These are phyloP conservation scores for Pythium diclinum DNA, from an alignment of 352 stramenopile species.

Conservation along the genomic window DNA sequence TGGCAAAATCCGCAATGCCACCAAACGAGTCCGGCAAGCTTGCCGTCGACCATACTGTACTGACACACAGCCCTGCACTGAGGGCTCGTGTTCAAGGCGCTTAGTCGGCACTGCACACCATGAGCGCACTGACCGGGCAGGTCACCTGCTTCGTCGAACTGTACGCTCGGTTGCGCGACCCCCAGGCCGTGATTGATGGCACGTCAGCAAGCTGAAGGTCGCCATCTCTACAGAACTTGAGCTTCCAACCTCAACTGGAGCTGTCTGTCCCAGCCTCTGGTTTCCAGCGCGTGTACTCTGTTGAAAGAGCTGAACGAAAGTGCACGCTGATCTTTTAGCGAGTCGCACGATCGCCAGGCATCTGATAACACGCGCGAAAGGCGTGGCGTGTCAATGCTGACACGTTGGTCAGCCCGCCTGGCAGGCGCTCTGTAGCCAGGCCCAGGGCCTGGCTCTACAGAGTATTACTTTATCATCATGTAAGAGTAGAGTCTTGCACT, in stretches of 20 bases:
- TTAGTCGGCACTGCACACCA: not conserved
- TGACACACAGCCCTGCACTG: too few relatives aligned
- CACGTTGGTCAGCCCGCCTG: too few relatives aligned
- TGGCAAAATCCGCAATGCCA: not conserved
- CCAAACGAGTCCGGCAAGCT: not conserved
- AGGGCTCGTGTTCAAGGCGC: not conserved
- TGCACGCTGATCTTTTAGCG: not conserved
- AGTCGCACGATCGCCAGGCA: not conserved
- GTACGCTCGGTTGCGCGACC: not conserved
- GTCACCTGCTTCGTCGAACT: not conserved
- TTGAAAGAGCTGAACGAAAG: not conserved
- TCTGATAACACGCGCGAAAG: not conserved
- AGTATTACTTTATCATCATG: too few relatives aligned
- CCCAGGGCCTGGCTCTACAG: too few relatives aligned
- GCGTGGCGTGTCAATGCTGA: not conserved
- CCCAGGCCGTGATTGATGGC: not conserved
- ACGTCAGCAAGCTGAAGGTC: not conserved
- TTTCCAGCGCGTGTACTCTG: not conserved
- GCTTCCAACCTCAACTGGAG: not conserved
- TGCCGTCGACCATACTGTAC: too few relatives aligned
- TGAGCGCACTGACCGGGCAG: not conserved
- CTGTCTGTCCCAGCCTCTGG: not conserved
- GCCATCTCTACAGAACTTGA: not conserved
- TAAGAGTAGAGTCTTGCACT: too few relatives aligned
- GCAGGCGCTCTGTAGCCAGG: too few relatives aligned